Evolutionary conservation across 2,329 filamentous ascomycete species (phyloP).

Genomic region (Alternaria novae-zelandiae): DNA sequence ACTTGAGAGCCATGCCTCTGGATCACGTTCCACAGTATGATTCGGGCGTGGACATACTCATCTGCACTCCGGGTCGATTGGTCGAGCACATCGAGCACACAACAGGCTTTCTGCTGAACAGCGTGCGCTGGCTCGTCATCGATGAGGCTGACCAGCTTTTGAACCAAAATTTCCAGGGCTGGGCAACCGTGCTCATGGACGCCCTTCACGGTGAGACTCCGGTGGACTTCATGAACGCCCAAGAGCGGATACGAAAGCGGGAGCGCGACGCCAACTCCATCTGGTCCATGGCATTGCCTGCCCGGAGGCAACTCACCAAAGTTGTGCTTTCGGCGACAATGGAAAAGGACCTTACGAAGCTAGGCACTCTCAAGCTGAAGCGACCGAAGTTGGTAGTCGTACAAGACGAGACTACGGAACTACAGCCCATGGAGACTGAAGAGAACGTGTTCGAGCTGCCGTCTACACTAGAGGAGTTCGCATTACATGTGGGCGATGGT

Average conservation of each 20-base stretch:
- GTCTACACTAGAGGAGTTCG: constrained; percentile 54
- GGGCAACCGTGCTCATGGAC: constrained; percentile 74
- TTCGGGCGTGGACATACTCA: constrained; percentile 83
- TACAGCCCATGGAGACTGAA: constrained; percentile 28
- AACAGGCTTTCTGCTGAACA: constrained; percentile 77
- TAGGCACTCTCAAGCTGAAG: constrained; percentile 74
- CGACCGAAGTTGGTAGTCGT: constrained; percentile 79
- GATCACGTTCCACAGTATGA: constrained; percentile 69
- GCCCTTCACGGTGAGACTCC: constrained; percentile 61
- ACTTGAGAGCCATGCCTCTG: constrained; percentile 55
- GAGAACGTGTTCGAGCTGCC: constrained; percentile 63
- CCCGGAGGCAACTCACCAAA: constrained; percentile 67
- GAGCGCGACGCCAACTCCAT: constrained; percentile 42
- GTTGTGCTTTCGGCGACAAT: constrained; percentile 91
- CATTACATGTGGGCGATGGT: constrained; percentile 58
- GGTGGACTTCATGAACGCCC: constrained; percentile 55
- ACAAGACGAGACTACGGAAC: constrained; percentile 58
- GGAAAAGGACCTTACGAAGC: constrained; percentile 81
- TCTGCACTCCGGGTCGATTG: constrained; percentile 89
- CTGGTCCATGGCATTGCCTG: constrained; percentile 40
- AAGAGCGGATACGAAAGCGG: constrained; percentile 60
- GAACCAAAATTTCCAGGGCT: constrained; percentile 91
- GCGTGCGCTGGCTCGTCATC: constrained; percentile 86
- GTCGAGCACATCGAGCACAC: constrained; percentile 90
- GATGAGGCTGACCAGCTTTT: constrained; percentile 94